Evolutionary conservation across 441 rosid species (phyloP).

Genomic region (Bocquillonia castaneifolia): DNA sequence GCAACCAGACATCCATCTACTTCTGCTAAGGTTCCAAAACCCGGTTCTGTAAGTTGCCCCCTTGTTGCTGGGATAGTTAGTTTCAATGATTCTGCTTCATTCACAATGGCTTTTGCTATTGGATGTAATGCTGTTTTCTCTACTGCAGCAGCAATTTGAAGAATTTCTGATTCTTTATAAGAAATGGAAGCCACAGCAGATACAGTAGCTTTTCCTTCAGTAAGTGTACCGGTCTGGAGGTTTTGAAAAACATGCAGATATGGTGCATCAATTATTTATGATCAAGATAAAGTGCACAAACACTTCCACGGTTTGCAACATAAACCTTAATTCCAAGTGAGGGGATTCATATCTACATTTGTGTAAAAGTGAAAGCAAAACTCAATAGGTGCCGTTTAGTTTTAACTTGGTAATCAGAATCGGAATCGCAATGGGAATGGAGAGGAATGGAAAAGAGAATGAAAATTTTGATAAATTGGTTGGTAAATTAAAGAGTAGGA

Average conservation of each 20-base stretch:
- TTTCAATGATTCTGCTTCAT: slow-evolving; percentile 55
- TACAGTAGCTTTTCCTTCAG: slow-evolving; percentile 84
- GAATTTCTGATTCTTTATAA: slow-evolving; percentile 62
- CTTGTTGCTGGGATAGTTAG: slow-evolving; percentile 63
- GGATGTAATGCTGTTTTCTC: slow-evolving; percentile 90
- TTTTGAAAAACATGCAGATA: slow-evolving; percentile 12
- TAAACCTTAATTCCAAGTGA: neutral
- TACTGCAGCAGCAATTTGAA: slow-evolving; percentile 82
- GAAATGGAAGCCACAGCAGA: slow-evolving; percentile 57
- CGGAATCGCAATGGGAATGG: too few species aligned
- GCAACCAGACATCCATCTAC: slow-evolving; percentile 82
- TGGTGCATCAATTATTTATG: neutral
- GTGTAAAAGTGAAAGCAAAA: slow-evolving; percentile 3
- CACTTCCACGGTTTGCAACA: neutral
- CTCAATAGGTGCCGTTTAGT: too few species aligned
- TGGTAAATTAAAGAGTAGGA: too few species aligned
- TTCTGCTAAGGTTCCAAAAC: slow-evolving; percentile 90
- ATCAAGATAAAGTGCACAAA: slow-evolving; percentile 3
- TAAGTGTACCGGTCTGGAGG: slow-evolving; percentile 85
- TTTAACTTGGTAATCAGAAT: too few species aligned
- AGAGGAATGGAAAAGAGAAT: too few species aligned
- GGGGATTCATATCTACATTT: neutral
- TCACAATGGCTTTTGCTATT: slow-evolving; percentile 76
- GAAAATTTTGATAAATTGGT: too few species aligned
- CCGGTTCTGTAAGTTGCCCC: slow-evolving; percentile 87